Percentiles rank a stretch among this genome's conserved stretches.
These are phyloP conservation scores for Plasmodium vinckei DNA, from an alignment of 169 alveolate genomes.

Conservation along the genomic window DNA sequence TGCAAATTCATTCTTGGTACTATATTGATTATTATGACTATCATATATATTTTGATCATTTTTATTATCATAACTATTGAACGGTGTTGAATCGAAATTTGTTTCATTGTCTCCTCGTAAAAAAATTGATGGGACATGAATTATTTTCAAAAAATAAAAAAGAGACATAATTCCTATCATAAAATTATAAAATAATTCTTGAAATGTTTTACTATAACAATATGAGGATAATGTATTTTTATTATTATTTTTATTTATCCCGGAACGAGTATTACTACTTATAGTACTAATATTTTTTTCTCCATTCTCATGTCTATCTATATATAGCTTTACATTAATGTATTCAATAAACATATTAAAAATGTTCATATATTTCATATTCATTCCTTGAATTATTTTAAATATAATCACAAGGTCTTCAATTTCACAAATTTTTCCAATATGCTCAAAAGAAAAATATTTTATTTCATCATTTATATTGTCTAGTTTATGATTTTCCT, in stretches of 20 bases:
- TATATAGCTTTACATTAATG: slow-evolving; percentile 11
- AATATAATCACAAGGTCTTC: slow-evolving; percentile 59
- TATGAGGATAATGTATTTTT: neutral
- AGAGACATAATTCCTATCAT: slow-evolving; percentile 53
- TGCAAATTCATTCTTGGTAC: neutral
- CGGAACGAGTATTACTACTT: neutral
- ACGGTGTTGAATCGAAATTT: neutral
- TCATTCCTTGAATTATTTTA: slow-evolving; percentile 18
- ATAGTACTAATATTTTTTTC: neutral
- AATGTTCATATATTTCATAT: slow-evolving; percentile 19
- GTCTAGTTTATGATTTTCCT: neutral
- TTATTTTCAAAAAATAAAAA: slow-evolving; percentile 53
- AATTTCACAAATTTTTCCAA: slow-evolving; percentile 6
- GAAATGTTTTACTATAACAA: slow-evolving; percentile 37
- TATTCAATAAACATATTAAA: slow-evolving; percentile 57
- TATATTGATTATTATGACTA: neutral
- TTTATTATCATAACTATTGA: slow-evolving; percentile 2
- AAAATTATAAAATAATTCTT: slow-evolving; percentile 50
- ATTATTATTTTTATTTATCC: neutral
- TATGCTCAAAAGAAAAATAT: neutral
- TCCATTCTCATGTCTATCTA: neutral
- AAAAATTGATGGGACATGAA: slow-evolving; percentile 54
- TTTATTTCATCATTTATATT: neutral
- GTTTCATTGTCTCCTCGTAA: slow-evolving; percentile 22
- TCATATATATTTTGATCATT: neutral